These are phyloP conservation scores for Suillus subaureus DNA, from an alignment of 768 basidiomycete genomes.

Conservation along the genomic window DNA sequence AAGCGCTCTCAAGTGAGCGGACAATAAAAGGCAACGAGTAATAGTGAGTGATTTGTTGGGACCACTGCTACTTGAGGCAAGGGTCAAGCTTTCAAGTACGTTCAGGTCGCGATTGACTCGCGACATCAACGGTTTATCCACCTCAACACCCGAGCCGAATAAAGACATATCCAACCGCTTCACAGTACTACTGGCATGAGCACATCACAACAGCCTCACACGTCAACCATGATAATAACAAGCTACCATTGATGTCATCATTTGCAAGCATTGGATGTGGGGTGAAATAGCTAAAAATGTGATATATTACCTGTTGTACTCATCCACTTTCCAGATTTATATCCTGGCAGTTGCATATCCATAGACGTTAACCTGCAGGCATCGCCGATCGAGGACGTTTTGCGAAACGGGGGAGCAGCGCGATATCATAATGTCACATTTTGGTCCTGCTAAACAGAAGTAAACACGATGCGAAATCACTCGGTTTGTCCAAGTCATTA, in stretches of 20 bases:
- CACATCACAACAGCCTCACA: not conserved
- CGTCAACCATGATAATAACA: not conserved
- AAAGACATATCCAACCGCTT: not conserved
- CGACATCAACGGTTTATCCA: too few relatives aligned
- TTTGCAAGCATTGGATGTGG: not conserved
- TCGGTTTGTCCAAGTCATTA: too few relatives aligned
- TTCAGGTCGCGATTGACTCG: not conserved
- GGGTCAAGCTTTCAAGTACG: not conserved
- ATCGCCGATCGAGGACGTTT: too few relatives aligned
- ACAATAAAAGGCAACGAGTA: not conserved
- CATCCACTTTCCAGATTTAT: too few relatives aligned
- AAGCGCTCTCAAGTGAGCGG: not conserved
- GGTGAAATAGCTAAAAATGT: too few relatives aligned
- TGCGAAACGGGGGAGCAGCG: too few relatives aligned
- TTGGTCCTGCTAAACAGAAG: too few relatives aligned
- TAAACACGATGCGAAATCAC: too few relatives aligned
- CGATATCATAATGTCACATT: too few relatives aligned
- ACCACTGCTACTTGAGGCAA: not conserved
- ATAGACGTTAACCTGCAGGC: too few relatives aligned
- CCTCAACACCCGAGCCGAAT: not conserved
- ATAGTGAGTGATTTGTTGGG: not conserved
- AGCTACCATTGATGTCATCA: not conserved
- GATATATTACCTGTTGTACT: too few relatives aligned
- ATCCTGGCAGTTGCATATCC: too few relatives aligned
- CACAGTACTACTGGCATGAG: not conserved